phyloP scores from a whole-genome alignment of 306 rosid species.

The Prosopis cineraria region DNA sequence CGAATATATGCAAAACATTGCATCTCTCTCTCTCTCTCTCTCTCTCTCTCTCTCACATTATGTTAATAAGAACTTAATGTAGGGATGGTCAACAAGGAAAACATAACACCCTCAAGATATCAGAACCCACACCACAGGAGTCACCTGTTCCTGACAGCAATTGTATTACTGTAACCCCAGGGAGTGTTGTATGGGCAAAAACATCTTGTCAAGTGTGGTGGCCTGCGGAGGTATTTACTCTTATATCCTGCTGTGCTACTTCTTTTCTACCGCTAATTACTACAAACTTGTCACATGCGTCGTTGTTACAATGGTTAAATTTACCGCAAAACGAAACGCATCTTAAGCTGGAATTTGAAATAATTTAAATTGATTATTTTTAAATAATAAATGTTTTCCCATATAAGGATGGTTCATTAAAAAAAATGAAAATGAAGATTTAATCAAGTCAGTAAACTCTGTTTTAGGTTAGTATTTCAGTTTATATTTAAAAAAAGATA shows the following conservation, averaged over 20 bases:
- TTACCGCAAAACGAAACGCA: too few species aligned
- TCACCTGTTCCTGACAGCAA: conserved; percentile 46
- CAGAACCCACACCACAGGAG: conserved; percentile 41
- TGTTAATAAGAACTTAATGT: neutral
- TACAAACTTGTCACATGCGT: conserved; percentile 11
- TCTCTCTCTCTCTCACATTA: neutral
- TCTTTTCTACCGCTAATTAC: neutral
- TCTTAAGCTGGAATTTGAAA: too few species aligned
- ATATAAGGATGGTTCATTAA: neutral
- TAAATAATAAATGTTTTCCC: too few species aligned
- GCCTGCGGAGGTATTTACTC: conserved; percentile 64
- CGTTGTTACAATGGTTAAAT: neutral
- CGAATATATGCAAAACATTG: conserved; percentile 1
- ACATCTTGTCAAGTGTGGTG: conserved; percentile 49
- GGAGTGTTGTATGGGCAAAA: conserved; percentile 61
- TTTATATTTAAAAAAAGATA: too few species aligned
- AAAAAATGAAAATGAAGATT: neutral
- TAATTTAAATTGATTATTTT: too few species aligned
- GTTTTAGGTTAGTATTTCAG: too few species aligned
- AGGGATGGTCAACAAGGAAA: conserved; percentile 42
- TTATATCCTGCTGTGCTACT: neutral
- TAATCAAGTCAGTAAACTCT: too few species aligned
- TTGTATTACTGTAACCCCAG: conserved; percentile 45
- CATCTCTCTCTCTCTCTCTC: neutral
- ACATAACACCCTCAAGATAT: conserved; percentile 30